These are phyloP conservation scores for Mortierella sp. DNA, from an alignment of 371 early-diverging fungal genomes.

Conservation along the genomic window DNA sequence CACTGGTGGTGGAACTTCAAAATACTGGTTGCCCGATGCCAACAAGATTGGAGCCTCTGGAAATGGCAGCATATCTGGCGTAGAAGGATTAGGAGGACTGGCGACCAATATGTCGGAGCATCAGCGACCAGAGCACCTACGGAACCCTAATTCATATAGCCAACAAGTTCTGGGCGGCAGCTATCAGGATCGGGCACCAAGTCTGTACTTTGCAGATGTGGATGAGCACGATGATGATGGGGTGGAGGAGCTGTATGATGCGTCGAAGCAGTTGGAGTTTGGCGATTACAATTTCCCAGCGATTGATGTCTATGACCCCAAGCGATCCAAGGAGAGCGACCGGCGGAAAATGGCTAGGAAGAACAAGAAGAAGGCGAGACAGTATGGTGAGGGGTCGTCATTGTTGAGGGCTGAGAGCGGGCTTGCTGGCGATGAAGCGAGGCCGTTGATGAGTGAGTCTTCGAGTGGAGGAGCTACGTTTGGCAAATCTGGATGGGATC, in stretches of 20 bases:
- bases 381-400: slow-evolving; percentile 30
- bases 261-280: slow-evolving; percentile 41
- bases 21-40: slow-evolving; percentile 76
- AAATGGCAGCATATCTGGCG: not conserved
- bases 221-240: slow-evolving; percentile 40
- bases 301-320: slow-evolving; percentile 40
- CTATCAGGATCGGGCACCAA: slow-evolving; percentile 34
- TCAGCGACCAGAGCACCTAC: slow-evolving; percentile 22
- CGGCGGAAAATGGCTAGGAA: slow-evolving; percentile 44
- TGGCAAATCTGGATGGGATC: slow-evolving; percentile 49
- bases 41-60: slow-evolving; percentile 15
- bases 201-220: slow-evolving; percentile 38
- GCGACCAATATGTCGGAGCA: slow-evolving; percentile 1
- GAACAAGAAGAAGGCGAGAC: slow-evolving; percentile 41
- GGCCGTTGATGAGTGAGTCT: slow-evolving; percentile 53
- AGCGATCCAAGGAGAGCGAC: slow-evolving; percentile 44
- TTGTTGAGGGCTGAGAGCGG: slow-evolving; percentile 6
- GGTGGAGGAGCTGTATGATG: slow-evolving; percentile 41
- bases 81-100: not conserved
- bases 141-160: slow-evolving; percentile 32
- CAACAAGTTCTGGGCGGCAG: slow-evolving; percentile 21
- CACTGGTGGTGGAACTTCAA: slow-evolving; percentile 78
- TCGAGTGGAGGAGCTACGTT: slow-evolving; percentile 23
- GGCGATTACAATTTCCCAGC: slow-evolving; percentile 50
- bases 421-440: slow-evolving; percentile 8